Base-by-base conservation (phyloP, 352 stramenopile species). In the Phytopythium mirpurense region DNA sequence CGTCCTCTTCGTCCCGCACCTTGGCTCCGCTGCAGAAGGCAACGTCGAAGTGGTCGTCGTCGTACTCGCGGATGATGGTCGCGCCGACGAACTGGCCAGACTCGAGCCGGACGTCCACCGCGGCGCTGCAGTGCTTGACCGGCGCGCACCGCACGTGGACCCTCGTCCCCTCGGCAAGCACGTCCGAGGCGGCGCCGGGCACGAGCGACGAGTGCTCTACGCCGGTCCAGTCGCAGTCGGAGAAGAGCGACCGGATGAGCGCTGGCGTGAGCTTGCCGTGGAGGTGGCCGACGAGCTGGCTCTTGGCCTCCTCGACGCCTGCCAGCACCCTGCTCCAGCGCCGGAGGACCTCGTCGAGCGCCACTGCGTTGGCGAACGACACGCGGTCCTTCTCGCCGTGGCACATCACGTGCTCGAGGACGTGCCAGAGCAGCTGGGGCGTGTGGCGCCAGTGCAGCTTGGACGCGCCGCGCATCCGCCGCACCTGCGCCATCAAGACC, bases 381-480 rank as follows among this genome's bases (percentile, higher is more conserved):
- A 90, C 45, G 2, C 67, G 57, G 54, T 88, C 79, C 44, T 73
- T 82, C 12, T 84, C 62, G 27, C 76, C 74, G 41, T 62, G 60
- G n/a, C 38, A 36, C 24, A 88, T 77, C 0, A 80, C 65, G 35
- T 83, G 56, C 38, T 90, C 74, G 14, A 84, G 63, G 5, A 88
- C 50, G 29, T 73, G 75, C n/a, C 72, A 68, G 0, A 90, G 64
- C 19, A 90, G 62, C 36, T 88, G 71, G 6, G 79, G 79, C 1
- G 79, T 90, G 41, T 64, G 69, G 43, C 74, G 74, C 79, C 79
- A 90, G 56, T 90, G 79, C 2, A 90, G 54, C 29, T 67, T 78
- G 0, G 57, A 60, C 9, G 68, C 63, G 16, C 64, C 47, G 42
- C 66, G 43, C 72, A 86, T 80, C 5, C 63, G 64, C 34, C 69